Conservation (phyloP, 306 rosid species). For the Phaseolus lunatus region DNA sequence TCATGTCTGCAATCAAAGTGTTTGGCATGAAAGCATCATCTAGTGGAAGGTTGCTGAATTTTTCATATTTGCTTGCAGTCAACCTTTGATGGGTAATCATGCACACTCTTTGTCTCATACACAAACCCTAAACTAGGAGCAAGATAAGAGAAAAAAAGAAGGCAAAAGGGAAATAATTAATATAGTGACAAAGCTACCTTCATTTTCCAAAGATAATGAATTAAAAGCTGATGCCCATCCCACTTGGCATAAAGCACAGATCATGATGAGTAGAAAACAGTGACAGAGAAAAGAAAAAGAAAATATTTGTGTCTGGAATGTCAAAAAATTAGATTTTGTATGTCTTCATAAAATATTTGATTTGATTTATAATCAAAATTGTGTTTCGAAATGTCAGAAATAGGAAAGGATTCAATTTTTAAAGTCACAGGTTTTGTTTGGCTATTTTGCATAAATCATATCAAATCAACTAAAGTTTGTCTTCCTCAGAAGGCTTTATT, state of each 20-base stretch:
- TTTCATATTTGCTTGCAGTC: constrained; percentile 32
- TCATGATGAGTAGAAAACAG: constrained; percentile 39
- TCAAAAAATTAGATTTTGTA: not conserved
- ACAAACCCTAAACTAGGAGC: constrained; percentile 43
- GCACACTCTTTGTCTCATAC: constrained; percentile 43
- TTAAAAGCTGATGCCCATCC: constrained; percentile 40
- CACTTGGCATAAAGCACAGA: constrained; percentile 45
- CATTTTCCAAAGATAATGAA: constrained; percentile 46
- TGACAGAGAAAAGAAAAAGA: not conserved
- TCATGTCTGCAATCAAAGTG: constrained; percentile 50
- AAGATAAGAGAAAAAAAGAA: constrained; percentile 36
- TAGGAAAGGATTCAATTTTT: not conserved
- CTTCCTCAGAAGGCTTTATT: not conserved
- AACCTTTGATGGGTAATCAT: constrained; percentile 47
- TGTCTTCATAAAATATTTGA: not conserved
- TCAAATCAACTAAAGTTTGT: not conserved
- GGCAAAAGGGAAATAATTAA: constrained; percentile 42
- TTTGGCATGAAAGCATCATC: constrained; percentile 38
- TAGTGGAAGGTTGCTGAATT: constrained; percentile 38
- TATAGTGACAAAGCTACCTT: constrained; percentile 43
- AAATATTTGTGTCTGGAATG: constrained; percentile 8
- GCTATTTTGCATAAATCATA: not conserved
- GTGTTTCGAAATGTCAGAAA: not conserved
- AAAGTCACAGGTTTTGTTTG: not conserved
- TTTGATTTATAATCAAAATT: not conserved